Evolutionary conservation across 2,329 filamentous ascomycete species (phyloP).

Genomic region (Penicillium frequentans): DNA sequence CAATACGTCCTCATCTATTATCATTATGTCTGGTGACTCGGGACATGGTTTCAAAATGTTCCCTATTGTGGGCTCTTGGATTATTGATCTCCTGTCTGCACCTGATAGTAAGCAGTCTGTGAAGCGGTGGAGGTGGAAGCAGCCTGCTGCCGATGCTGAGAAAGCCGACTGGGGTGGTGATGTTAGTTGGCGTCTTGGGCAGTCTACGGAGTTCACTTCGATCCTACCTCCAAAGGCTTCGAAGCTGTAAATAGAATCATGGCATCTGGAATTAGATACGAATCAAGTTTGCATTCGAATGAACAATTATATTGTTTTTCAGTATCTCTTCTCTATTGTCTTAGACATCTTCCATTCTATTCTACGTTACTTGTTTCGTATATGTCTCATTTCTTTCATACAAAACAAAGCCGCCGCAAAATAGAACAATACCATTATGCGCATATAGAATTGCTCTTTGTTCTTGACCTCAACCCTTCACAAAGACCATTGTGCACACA

Average conservation of each 20-base stretch:
- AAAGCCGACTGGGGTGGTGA: conserved; percentile 44
- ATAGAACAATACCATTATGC: background rate
- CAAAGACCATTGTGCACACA: background rate
- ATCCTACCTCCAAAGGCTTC: conserved; percentile 18
- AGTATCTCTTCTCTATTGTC: no score
- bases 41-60: conserved; percentile 66
- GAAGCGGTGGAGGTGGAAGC: conserved; percentile 56
- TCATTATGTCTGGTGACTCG: conserved; percentile 59
- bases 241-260: conserved; percentile 18
- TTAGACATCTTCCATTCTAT: background rate
- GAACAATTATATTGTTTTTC: background rate
- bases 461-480: background rate
- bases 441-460: background rate
- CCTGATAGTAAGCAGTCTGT: conserved; percentile 42
- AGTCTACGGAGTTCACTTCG: conserved; percentile 28
- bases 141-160: conserved; percentile 21
- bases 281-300: background rate
- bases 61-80: conserved; percentile 59
- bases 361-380: background rate
- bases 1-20: conserved; percentile 45
- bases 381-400: background rate
- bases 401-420: background rate
- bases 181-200: conserved; percentile 51
- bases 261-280: background rate
- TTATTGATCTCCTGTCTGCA: conserved; percentile 49